These are phyloP conservation scores for Podospora comata DNA, from an alignment of 495 filamentous ascomycete genomes.

Conservation along the genomic window DNA sequence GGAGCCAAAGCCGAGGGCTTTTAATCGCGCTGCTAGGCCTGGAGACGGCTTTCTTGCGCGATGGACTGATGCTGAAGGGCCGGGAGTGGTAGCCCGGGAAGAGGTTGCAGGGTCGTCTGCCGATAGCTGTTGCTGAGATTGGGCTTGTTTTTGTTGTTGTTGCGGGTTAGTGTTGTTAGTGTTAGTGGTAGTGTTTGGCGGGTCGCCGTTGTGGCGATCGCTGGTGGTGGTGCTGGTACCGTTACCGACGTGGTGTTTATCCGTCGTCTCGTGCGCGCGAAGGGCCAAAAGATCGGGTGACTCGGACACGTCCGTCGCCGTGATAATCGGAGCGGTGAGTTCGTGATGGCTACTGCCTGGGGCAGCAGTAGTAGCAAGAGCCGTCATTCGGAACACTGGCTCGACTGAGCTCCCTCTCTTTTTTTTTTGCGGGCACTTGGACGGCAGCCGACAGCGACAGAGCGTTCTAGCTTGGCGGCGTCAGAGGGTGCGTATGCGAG, in stretches of 20 bases:
- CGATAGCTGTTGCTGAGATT: constrained; percentile 13
- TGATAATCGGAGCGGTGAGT: constrained; percentile 18
- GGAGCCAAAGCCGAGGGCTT: constrained; percentile 61
- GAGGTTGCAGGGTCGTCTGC: constrained; percentile 19
- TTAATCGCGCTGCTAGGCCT: constrained; percentile 73
- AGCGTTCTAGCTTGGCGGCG: constrained; percentile 1
- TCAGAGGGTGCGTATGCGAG: background rate
- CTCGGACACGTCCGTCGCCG: constrained; percentile 9
- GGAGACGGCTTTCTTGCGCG: constrained; percentile 60
- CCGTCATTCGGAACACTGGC: constrained; percentile 25
- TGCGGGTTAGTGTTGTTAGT: constrained; percentile 8
- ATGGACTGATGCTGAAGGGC: constrained; percentile 30
- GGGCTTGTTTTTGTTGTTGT: constrained; percentile 16
- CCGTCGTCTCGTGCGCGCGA: constrained; percentile 23
- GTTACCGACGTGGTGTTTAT: constrained; percentile 15
- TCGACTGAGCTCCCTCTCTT: constrained; percentile 4
- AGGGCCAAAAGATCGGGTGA: constrained; percentile 40
- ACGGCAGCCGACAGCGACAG: constrained; percentile 6
- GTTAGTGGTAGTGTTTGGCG: constrained; percentile 1
- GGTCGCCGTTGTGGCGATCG: constrained; percentile 23
- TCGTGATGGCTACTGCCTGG: constrained; percentile 29
- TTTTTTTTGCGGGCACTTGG: background rate
- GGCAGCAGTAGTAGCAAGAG: constrained; percentile 29
- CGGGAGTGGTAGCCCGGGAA: constrained; percentile 16
- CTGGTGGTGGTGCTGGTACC: constrained; percentile 12